Percentiles rank a stretch among this genome's conserved stretches.
phyloP scores from a whole-genome alignment of 2,329 filamentous ascomycete genomes.

The Emergomyces pasteurianus region DNA sequence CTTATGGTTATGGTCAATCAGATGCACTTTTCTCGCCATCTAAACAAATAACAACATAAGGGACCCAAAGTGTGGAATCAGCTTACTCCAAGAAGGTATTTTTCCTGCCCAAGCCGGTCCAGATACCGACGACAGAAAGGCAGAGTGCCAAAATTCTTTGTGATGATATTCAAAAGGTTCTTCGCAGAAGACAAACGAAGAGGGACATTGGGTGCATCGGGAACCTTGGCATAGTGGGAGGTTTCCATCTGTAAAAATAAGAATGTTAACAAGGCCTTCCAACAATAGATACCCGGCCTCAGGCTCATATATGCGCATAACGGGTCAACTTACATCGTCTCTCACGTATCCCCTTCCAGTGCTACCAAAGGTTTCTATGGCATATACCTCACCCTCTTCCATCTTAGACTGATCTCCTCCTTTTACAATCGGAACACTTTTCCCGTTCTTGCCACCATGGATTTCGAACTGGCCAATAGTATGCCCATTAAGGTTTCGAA shows the following conservation, averaged over 20 bases:
- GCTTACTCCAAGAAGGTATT: constrained; percentile 77
- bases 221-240: constrained; percentile 72
- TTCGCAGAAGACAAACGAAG: constrained; percentile 72
- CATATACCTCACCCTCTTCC: constrained; percentile 93
- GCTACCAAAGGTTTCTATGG: constrained; percentile 91
- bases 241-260: constrained; percentile 49
- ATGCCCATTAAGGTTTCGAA: constrained; percentile 80
- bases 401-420: constrained; percentile 82
- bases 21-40: background rate
- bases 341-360: constrained; percentile 80
- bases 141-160: constrained; percentile 90
- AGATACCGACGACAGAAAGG: constrained; percentile 86
- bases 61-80: background rate
- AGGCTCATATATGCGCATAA: background rate
- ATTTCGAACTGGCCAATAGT: constrained; percentile 83
- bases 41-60: background rate
- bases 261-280: constrained; percentile 6
- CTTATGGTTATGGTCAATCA: constrained; percentile 33
- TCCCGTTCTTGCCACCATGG: constrained; percentile 75
- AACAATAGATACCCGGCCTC: background rate
- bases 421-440: constrained; percentile 91
- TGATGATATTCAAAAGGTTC: constrained; percentile 75
- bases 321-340: constrained; percentile 54
- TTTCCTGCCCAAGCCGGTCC: constrained; percentile 85
- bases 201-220: constrained; percentile 62